Evolutionary conservation across 2,329 filamentous ascomycete species (phyloP).

Genomic region (Ambrosiella xylebori): DNA sequence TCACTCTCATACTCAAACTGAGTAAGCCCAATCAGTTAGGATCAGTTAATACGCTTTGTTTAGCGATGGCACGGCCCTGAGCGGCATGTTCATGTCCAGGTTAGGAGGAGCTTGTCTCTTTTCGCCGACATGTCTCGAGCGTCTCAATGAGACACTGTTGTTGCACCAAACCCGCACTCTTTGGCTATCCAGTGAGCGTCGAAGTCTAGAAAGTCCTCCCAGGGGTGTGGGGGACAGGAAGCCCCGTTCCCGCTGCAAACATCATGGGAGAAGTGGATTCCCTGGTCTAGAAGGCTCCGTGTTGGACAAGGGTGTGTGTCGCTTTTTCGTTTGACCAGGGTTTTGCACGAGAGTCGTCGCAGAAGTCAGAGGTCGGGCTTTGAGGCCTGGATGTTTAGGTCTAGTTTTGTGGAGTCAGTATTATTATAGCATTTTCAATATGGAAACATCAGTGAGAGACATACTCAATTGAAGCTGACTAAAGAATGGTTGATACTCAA

Average conservation of each 20-base stretch:
- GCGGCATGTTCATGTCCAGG: background rate
- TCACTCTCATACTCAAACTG: background rate
- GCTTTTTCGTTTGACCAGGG: background rate
- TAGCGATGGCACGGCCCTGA: background rate
- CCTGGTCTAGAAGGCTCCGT: slow-evolving; percentile 2
- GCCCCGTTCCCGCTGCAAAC: background rate
- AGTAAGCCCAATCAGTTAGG: background rate
- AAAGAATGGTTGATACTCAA: background rate
- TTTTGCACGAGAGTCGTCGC: slow-evolving; percentile 1
- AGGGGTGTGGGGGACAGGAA: background rate
- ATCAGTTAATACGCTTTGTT: background rate
- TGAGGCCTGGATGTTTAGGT: background rate
- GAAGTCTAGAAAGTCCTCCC: background rate
- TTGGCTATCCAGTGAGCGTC: background rate
- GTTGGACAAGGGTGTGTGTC: background rate
- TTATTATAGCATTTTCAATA: background rate
- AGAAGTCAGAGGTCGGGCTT: background rate
- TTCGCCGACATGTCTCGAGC: background rate
- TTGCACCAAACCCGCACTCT: slow-evolving; percentile 1
- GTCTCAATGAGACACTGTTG: slow-evolving; percentile 2
- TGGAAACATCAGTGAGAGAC: background rate
- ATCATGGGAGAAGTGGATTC: background rate
- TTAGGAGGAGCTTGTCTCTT: background rate
- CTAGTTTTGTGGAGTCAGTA: too few relatives aligned
- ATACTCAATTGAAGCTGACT: background rate